Conservation (phyloP, 371 early-diverging fungal species). For the Neoconidiobolus thromboides region DNA sequence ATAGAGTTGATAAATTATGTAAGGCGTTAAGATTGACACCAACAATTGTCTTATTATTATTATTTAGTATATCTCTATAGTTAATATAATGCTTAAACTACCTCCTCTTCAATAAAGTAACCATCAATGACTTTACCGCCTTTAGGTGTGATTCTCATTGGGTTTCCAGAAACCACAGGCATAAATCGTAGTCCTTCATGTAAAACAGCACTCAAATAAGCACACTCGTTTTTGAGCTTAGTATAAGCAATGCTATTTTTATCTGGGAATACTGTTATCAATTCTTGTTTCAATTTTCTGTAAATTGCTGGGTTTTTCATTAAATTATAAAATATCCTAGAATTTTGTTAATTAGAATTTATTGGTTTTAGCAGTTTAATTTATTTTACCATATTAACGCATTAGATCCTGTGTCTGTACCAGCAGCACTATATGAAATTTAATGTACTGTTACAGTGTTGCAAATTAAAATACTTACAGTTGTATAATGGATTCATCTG, state of each 20-base stretch:
- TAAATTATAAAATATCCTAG: too few relatives aligned
- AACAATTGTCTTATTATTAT: not conserved
- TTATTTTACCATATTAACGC: too few relatives aligned
- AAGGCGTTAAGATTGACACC: not conserved
- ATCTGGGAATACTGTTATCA: too few relatives aligned
- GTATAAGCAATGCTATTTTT: not conserved
- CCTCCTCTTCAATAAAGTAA: constrained; percentile 28
- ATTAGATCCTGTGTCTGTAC: too few relatives aligned
- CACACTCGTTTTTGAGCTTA: not conserved
- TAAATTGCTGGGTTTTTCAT: too few relatives aligned
- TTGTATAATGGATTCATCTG: not conserved
- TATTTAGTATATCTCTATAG: too few relatives aligned
- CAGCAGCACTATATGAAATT: too few relatives aligned
- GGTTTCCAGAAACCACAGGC: not conserved
- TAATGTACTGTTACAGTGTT: too few relatives aligned
- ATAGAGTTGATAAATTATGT: not conserved
- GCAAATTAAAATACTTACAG: not conserved
- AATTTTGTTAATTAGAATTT: not conserved
- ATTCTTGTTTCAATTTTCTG: too few relatives aligned
- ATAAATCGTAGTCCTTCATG: constrained; percentile 2
- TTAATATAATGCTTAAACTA: constrained; percentile 3
- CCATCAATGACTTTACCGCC: constrained; percentile 33
- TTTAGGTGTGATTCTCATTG: constrained; percentile 1
- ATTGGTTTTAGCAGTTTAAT: too few relatives aligned
- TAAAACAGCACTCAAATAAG: constrained; percentile 3